Conservation (phyloP, 2,329 filamentous ascomycete genomes). For the Teratosphaeria pseudoeucalypti region DNA sequence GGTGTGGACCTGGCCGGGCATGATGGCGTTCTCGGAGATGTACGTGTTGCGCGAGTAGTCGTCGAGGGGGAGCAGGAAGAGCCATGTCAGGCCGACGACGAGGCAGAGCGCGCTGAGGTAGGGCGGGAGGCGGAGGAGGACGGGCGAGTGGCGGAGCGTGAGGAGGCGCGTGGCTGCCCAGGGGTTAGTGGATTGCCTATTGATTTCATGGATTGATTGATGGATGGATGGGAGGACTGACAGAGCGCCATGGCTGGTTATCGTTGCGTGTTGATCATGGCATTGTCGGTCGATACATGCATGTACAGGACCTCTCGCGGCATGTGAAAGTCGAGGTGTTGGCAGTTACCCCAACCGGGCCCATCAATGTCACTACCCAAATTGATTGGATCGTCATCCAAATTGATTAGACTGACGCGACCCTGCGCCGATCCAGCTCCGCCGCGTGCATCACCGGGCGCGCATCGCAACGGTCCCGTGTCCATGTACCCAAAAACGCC, state of each 20-base stretch:
- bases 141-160: constrained; percentile 67
- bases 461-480: background rate
- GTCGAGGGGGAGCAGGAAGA: constrained; percentile 79
- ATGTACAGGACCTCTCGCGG: too few species aligned
- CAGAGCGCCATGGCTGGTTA: constrained; percentile 17
- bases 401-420: background rate
- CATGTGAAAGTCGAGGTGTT: background rate
- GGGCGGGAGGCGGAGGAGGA: constrained; percentile 72
- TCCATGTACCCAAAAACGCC: background rate
- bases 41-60: constrained; percentile 88
- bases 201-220: constrained; percentile 8
- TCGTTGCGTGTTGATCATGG: background rate
- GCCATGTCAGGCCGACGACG: constrained; percentile 75
- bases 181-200: background rate
- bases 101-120: constrained; percentile 81
- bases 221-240: constrained; percentile 6
- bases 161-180: constrained; percentile 43
- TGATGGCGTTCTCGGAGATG: constrained; percentile 91
- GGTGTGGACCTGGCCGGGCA: constrained; percentile 93
- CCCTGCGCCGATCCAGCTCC: background rate
- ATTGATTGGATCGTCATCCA: background rate
- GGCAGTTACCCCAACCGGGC: background rate
- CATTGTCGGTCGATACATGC: background rate
- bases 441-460: background rate
- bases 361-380: background rate